Evolutionary conservation across 1,284 basidiomycete species (phyloP), one percentile per base, ranked within the genome.

Genomic region (Rhodotorula sp.): DNA sequence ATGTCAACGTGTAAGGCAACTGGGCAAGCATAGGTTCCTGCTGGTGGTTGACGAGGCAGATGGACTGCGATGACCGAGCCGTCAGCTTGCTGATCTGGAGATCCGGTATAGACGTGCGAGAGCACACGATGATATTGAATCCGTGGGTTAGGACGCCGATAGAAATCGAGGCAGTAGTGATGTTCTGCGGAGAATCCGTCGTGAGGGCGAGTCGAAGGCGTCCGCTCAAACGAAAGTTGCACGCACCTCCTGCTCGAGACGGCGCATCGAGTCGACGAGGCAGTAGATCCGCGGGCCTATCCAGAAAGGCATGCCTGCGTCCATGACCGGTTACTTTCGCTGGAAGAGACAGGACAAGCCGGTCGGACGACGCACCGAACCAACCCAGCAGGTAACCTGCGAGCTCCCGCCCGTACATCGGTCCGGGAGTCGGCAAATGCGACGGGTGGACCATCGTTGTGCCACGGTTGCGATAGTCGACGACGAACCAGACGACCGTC

Each of bases 111-210:
- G 29, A 8, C 24, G 34, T 5, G 49, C 34, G 36, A 15, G 4
- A 32, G 54, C 62, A 22, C 32, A 64, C 62, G 4, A 15, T 54
- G 3, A 48, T 22, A 22, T 57, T 56, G 47, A 54, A 22, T 4
- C 24, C n/a, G 54, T 64, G 62, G 20, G 47, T 34, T 5, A 56
- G 13, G 2, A 17, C 54, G 47, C 62, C 62, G 62, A 64, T 47
- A 10, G 34, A 7, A 6, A 57, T 64, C 4, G 54, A 29, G 24
- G 47, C 53, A 27, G 30, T 30, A 20, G 54, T 57, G 32, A 64
- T 53, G 36, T 51, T 51, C 60, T 61, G 32, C 46, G 10, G 3
- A 11, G 27, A 20, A 13, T 19, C 5, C 10, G 7, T n/a, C 44
- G n/a, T n/a, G n/a, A n/a, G n/a, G n/a, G n/a, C n/a, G n/a, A n/a